Base-by-base conservation (phyloP, 164 flowering plant genomes). In the Vitis amurensis region DNA sequence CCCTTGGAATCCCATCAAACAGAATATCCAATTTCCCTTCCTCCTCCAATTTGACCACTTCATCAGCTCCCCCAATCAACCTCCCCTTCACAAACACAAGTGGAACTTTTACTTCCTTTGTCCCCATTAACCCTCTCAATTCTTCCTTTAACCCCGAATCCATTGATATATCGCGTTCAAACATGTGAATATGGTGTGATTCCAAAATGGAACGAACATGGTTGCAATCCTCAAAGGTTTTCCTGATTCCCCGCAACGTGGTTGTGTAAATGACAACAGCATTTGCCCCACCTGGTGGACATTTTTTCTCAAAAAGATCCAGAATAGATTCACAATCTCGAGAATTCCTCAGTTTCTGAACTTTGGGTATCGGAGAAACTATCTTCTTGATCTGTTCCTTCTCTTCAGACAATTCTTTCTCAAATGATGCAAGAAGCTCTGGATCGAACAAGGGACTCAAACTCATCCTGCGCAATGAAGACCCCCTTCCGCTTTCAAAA, bases 211-310 rank as follows among this genome's bases (percentile, higher is more conserved):
- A 79, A 49, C 99, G 57, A 0, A 87, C 94, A 0, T 15, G 72
- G 76, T 95, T 95, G 80, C 99, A 95, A 19, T 91, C 97, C 83
- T 95, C 99, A 37, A 90, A 95, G 0, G 99, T 95, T 75, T 91
- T 93, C 73, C 99, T 72, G 44, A 95, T 90, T 27, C 99, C 98
- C 70, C 99, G 77, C 81, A 93, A 70, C 3, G 99, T 91, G 0
- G 99, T 95, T 1, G 97, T 91, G 89, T 91, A 95, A 3, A 95
- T 78, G 6, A 95, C 86, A 0, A 95, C 94, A 1, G 85, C 69
- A 52, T 86, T 84, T 68, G 85, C 90, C 0, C 97, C 94, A 0
- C 94, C 94, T 0, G 91, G 92, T 1, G 99, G 98, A 69, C 95
- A 89, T 37, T 78, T 88, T 67, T 75, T 68, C 74, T 78, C 80